These are phyloP conservation scores for Diaporthe citri DNA, from an alignment of 2,329 filamentous ascomycete genomes.

Conservation along the genomic window DNA sequence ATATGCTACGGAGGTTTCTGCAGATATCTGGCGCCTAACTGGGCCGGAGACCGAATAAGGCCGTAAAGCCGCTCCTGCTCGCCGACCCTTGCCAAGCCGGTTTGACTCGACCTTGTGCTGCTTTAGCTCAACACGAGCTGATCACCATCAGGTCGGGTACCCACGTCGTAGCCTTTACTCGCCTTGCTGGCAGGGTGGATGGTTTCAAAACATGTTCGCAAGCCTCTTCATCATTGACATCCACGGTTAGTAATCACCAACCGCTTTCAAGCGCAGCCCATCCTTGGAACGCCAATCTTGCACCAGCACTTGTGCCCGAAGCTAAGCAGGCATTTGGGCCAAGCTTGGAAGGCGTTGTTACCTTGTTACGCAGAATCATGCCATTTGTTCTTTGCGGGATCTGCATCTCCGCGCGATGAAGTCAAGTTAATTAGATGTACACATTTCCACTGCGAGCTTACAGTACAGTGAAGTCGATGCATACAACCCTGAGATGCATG, in stretches of 20 bases:
- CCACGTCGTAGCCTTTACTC: background rate
- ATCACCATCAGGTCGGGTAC: background rate
- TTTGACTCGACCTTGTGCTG: background rate
- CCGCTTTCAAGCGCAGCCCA: background rate
- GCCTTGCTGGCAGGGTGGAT: background rate
- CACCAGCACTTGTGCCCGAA: conserved; percentile 9
- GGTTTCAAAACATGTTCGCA: background rate
- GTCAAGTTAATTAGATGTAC: background rate
- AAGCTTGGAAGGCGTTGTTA: conserved; percentile 4
- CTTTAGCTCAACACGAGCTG: background rate
- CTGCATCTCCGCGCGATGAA: background rate
- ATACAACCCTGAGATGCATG: background rate
- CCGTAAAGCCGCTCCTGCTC: background rate
- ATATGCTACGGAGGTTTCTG: background rate
- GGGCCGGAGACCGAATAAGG: background rate
- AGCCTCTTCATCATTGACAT: background rate
- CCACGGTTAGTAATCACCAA: background rate
- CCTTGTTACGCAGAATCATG: conserved; percentile 17
- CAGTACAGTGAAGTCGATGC: background rate
- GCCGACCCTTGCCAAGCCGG: background rate
- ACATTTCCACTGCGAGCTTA: background rate
- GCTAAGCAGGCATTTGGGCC: background rate
- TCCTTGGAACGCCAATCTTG: conserved; percentile 1
- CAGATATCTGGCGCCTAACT: too few species aligned
- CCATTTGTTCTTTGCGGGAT: background rate